Evolutionary conservation across 768 basidiomycete species (phyloP).

Genomic region (Cyclocybe cylindracea): DNA sequence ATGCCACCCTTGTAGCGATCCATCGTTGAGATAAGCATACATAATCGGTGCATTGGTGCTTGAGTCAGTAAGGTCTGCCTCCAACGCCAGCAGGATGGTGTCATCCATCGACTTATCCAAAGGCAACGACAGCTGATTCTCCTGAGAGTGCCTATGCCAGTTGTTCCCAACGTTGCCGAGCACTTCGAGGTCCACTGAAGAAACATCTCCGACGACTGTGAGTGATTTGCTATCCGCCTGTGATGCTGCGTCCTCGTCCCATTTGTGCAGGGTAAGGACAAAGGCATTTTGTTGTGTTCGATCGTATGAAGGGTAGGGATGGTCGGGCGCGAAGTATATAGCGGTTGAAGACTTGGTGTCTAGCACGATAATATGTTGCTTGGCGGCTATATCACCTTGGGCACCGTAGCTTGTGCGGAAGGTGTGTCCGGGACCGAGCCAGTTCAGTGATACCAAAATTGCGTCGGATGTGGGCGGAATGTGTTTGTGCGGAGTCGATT

Average conservation of each 20-base stretch:
- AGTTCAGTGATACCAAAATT: constrained; percentile 55
- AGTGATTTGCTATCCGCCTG: constrained; percentile 41
- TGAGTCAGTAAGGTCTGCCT: constrained; percentile 61
- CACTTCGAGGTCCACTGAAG: constrained; percentile 49
- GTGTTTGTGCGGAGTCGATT: constrained; percentile 54
- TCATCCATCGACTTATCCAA: constrained; percentile 71
- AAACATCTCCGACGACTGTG: constrained; percentile 45
- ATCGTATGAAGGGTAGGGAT: constrained; percentile 42
- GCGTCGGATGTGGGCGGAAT: constrained; percentile 57
- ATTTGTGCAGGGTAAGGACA: constrained; percentile 40
- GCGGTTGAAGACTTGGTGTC: constrained; percentile 43
- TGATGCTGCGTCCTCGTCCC: constrained; percentile 41
- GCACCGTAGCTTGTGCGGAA: constrained; percentile 68
- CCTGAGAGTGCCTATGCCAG: constrained; percentile 53
- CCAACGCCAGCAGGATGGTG: constrained; percentile 65
- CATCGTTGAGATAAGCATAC: constrained; percentile 79
- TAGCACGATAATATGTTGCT: constrained; percentile 45
- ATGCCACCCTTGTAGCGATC: constrained; percentile 75
- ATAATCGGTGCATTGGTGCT: constrained; percentile 53
- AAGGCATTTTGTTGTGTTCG: constrained; percentile 40
- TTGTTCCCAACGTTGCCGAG: constrained; percentile 38
- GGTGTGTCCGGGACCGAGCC: constrained; percentile 68
- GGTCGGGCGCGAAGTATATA: constrained; percentile 36
- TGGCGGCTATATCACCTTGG: constrained; percentile 29
- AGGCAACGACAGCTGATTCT: constrained; percentile 61